phyloP scores from a whole-genome alignment of 164 flowering plant species.

The Aristolochia fimbriata region DNA sequence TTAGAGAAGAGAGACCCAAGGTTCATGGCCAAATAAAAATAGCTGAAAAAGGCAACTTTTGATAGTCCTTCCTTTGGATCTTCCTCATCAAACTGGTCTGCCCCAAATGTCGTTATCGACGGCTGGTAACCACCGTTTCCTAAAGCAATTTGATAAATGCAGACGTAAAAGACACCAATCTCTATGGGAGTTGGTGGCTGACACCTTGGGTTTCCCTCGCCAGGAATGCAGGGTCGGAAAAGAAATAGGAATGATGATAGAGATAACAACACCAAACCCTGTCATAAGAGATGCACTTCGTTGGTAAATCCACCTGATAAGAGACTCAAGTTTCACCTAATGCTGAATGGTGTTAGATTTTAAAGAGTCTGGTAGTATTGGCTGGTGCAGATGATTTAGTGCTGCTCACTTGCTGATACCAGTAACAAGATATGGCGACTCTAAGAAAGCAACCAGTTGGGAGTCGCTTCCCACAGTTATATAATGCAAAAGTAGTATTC shows the following conservation, averaged over 20 bases:
- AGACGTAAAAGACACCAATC: slow-evolving; percentile 51
- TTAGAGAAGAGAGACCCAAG: slow-evolving; percentile 81
- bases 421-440: background rate
- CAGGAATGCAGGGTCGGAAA: slow-evolving; percentile 66
- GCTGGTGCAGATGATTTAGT: no score
- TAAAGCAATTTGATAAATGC: slow-evolving; percentile 62
- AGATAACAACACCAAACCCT: slow-evolving; percentile 71
- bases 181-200: slow-evolving; percentile 39
- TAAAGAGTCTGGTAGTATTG: background rate
- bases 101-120: slow-evolving; percentile 81
- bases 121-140: slow-evolving; percentile 97
- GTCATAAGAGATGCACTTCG: slow-evolving; percentile 3
- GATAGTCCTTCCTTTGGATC: slow-evolving; percentile 48
- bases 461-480: background rate
- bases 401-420: background rate
- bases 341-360: background rate
- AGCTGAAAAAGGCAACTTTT: slow-evolving; percentile 83
- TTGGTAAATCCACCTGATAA: background rate
- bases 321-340: background rate
- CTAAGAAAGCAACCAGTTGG: background rate
- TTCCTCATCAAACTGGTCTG: slow-evolving; percentile 87
- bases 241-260: slow-evolving; percentile 52
- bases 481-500: background rate
- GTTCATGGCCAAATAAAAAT: slow-evolving; percentile 81
- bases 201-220: slow-evolving; percentile 33